Evolutionary conservation across 352 stramenopile species (phyloP).

Genomic region (Achlya hypogyna): DNA sequence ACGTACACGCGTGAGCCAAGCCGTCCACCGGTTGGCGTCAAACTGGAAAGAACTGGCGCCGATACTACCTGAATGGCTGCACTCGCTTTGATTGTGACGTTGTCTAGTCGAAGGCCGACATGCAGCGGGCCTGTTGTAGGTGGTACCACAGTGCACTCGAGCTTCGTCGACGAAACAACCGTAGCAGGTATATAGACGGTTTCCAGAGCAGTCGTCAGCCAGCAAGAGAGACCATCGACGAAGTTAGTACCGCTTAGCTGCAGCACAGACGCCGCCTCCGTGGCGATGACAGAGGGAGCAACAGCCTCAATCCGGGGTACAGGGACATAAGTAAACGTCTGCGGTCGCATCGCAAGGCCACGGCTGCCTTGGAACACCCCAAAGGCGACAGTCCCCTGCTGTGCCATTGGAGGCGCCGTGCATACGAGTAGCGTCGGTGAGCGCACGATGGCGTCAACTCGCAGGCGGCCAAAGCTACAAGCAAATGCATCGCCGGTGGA

Average conservation of each 20-base stretch:
- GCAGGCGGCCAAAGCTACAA: background rate
- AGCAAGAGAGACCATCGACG: background rate
- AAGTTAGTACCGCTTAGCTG: background rate
- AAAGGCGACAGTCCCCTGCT: background rate
- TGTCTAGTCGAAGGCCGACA: background rate
- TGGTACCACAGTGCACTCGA: background rate
- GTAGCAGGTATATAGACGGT: background rate
- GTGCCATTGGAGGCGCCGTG: background rate
- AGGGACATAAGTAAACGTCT: background rate
- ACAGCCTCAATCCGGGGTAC: background rate
- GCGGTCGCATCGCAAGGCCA: background rate
- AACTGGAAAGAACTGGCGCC: background rate
- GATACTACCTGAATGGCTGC: background rate
- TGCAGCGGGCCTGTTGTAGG: background rate
- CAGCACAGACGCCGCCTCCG: background rate
- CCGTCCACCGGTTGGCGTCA: background rate
- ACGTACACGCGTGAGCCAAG: background rate
- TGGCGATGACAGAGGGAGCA: background rate
- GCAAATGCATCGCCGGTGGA: background rate
- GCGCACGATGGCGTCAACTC: background rate
- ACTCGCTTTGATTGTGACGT: background rate
- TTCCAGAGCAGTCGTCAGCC: background rate
- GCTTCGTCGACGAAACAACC: background rate
- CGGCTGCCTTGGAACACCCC: background rate
- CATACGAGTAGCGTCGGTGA: background rate